Evolutionary conservation across 73 alveolate species (phyloP), one percentile per base, ranked within the genome.

Genomic region (Effrenium voratum): DNA sequence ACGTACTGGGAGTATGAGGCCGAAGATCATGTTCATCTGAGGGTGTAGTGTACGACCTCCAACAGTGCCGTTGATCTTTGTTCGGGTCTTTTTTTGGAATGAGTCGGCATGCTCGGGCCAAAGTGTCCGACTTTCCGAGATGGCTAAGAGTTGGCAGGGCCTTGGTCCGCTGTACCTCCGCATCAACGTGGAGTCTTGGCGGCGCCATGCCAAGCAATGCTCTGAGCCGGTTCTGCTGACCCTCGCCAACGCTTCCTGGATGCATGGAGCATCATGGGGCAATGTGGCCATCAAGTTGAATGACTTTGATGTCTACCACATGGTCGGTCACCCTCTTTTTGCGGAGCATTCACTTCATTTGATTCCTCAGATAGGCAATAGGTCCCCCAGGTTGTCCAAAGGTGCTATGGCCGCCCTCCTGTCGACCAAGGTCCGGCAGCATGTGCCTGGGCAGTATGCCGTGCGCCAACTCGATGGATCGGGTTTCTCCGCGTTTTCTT

Each of bases 1-100:
- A 90, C 97, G 40, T 90, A 79, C 87, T 90, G 97, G 97, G 97
- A 90, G 75, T 90, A 90, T 52, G 97, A 90, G 88, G 95, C 93
- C 24, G 73, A 59, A 26, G 34, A n/a, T n/a, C n/a, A n/a, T n/a
- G n/a, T n/a, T n/a, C n/a, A n/a, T n/a, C n/a, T n/a, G n/a, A n/a
- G n/a, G n/a, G n/a, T n/a, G n/a, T n/a, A n/a, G n/a, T n/a, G n/a
- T n/a, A n/a, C n/a, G n/a, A n/a, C n/a, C n/a, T n/a, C n/a, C n/a
- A n/a, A n/a, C n/a, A n/a, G n/a, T n/a, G n/a, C n/a, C n/a, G n/a
- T n/a, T n/a, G n/a, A n/a, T n/a, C n/a, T n/a, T n/a, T n/a, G n/a
- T n/a, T n/a, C n/a, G n/a, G n/a, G n/a, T n/a, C n/a, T n/a, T n/a
- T n/a, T n/a, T n/a, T n/a, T n/a, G n/a, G n/a, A n/a, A n/a, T n/a